Conservation (phyloP, 1,284 basidiomycete species). For the Fomitopsis palustris region DNA sequence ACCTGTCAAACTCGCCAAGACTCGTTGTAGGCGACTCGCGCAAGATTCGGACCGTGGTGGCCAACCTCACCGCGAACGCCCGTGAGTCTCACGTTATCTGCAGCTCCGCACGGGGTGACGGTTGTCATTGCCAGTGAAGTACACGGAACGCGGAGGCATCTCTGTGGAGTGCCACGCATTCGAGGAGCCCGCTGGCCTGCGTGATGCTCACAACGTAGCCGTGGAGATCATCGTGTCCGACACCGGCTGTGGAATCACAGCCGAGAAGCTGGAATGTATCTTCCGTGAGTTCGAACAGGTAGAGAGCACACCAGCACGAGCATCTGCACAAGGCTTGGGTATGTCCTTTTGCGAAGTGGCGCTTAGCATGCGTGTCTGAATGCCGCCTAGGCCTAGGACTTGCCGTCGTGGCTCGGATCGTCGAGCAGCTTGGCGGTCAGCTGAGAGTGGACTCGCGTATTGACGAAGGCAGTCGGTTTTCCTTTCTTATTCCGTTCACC, state of each 20-base stretch:
- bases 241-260: slow-evolving; percentile 75
- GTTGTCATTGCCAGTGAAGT: slow-evolving; percentile 55
- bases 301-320: slow-evolving; percentile 48
- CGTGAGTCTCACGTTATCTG: slow-evolving; percentile 37
- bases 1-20: slow-evolving; percentile 50
- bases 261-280: slow-evolving; percentile 74
- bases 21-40: slow-evolving; percentile 68
- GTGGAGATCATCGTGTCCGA: slow-evolving; percentile 78
- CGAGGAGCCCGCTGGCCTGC: slow-evolving; percentile 50
- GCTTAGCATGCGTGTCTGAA: neutral
- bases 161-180: slow-evolving; percentile 58
- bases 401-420: slow-evolving; percentile 81
- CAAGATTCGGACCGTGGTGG: slow-evolving; percentile 80
- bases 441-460: slow-evolving; percentile 76
- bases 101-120: slow-evolving; percentile 1
- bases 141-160: slow-evolving; percentile 66
- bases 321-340: slow-evolving; percentile 49
- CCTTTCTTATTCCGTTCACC: slow-evolving; percentile 63
- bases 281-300: slow-evolving; percentile 88
- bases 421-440: slow-evolving; percentile 78
- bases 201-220: slow-evolving; percentile 44
- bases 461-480: slow-evolving; percentile 70
- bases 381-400: slow-evolving; percentile 63
- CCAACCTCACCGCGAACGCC: slow-evolving; percentile 83
- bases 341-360: too few relatives aligned